These are phyloP conservation scores for Globisporangium acanthophoron DNA, from an alignment of 352 stramenopile genomes.

Conservation along the genomic window DNA sequence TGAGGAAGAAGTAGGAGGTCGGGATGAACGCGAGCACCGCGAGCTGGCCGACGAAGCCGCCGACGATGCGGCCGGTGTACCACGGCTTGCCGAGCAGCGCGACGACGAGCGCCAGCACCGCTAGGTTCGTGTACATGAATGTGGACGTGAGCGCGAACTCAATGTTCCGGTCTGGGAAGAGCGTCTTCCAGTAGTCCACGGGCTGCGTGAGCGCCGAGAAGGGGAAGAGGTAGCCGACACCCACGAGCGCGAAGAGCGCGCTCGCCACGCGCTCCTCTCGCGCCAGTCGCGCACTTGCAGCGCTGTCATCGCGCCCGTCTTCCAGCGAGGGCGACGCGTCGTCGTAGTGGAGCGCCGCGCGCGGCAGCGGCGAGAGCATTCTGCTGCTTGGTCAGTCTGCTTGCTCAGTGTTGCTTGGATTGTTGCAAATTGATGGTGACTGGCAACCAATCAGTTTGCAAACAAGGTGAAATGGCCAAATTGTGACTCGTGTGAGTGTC, in stretches of 20 bases:
- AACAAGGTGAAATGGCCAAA: too few species aligned
- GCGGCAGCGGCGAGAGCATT: conserved; percentile 63
- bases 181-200: conserved; percentile 85
- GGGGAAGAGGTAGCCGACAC: conserved; percentile 81
- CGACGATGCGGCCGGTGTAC: conserved; percentile 74
- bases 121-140: conserved; percentile 84
- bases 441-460: too few species aligned
- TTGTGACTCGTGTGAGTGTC: too few species aligned
- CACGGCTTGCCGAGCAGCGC: conserved; percentile 48
- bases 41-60: conserved; percentile 70
- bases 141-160: conserved; percentile 79
- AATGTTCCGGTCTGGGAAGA: conserved; percentile 85
- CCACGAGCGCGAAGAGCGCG: conserved; percentile 66
- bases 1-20: conserved; percentile 70
- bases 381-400: not conserved
- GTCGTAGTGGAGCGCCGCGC: conserved; percentile 31
- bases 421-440: not conserved
- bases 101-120: conserved; percentile 62
- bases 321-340: conserved; percentile 1
- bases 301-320: not conserved
- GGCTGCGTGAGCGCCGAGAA: conserved; percentile 86
- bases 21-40: conserved; percentile 70
- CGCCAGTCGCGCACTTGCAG: conserved; percentile 17
- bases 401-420: not conserved
- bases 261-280: conserved; percentile 48